Percentiles rank a stretch among this genome's conserved stretches.
Conservation (phyloP, 805 yeast species). For the Kluyveromyces aestuarii region DNA sequence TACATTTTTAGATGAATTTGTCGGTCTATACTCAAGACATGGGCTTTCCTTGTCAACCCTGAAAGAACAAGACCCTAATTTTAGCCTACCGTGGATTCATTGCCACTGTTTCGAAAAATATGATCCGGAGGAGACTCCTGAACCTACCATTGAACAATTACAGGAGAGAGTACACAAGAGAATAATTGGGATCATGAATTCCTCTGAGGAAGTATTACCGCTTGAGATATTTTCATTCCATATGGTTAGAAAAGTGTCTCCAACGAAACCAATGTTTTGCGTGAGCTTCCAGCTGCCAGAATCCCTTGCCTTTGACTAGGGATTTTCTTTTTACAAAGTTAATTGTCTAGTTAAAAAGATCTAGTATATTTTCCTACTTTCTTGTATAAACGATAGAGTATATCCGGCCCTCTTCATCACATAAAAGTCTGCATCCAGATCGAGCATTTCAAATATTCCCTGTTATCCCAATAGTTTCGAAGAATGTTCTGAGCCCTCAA, state of each 20-base stretch:
- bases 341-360: neutral
- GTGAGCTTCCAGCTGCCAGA: slow-evolving; percentile 67
- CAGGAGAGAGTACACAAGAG: slow-evolving; percentile 55
- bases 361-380: neutral
- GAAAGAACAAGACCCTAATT: slow-evolving; percentile 31
- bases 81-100: slow-evolving; percentile 65
- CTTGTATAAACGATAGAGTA: no score
- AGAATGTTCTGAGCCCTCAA: neutral
- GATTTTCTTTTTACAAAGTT: neutral
- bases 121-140: slow-evolving; percentile 56
- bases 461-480: neutral
- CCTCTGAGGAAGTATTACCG: slow-evolving; percentile 39
- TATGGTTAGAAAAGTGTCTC: slow-evolving; percentile 88
- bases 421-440: no score
- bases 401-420: no score
- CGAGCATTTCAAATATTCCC: no score
- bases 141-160: slow-evolving; percentile 60
- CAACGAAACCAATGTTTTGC: slow-evolving; percentile 94
- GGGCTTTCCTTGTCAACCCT: slow-evolving; percentile 21
- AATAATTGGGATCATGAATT: slow-evolving; percentile 35
- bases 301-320: slow-evolving; percentile 40
- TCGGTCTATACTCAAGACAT: slow-evolving; percentile 50
- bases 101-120: slow-evolving; percentile 91
- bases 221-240: slow-evolving; percentile 54
- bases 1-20: slow-evolving; percentile 66